Evolutionary conservation across 2,329 filamentous ascomycete species (phyloP), one percentile per base, ranked within the genome.

Genomic region (Diaporthe destruens): DNA sequence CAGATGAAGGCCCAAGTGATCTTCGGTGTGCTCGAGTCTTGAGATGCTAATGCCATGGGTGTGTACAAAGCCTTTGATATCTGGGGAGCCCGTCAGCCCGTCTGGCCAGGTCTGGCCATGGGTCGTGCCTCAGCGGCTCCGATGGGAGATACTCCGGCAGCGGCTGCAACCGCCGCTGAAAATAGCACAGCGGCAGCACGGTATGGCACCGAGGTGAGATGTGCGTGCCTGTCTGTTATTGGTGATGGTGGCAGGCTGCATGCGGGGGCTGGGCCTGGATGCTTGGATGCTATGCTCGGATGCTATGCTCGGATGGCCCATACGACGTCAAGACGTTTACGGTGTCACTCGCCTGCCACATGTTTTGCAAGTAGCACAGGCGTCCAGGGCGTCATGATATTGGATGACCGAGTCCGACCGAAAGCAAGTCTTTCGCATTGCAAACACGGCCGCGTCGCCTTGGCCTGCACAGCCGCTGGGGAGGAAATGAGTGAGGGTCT

Each of bases 361-460:
- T 66, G 61, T 66, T 66, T 66, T 66, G 61, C 61, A 66, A 66
- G 61, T 66, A 20, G 61, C 61, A 66, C 61, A 66, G 47, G 61
- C 61, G 61, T 39, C 47, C 53, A 25, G 32, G 47, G 61, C 61
- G 61, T 39, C 47, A 66, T 25, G 32, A 66, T 53, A 53, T 66
- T 53, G 61, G 61, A 53, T 39, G 61, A 53, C 32, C 61, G 47
- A 39, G n/a, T 49, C 32, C 61, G 61, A 53, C 20, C 47, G 23
- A 53, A 8, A 12, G 14, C 14, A 23, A 16, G 39, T 29, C 8
- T 44, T 25, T 34, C 36, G 44, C 61, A 53, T 66, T 53, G 61
- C 61, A 39, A 39, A 39, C 61, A 39, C 8, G 61, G 61, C 61
- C 61, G 47, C 47, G 47, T 53, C n/a, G 3, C 61, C 61, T 66